Conservation (phyloP, 495 filamentous ascomycete species). For the Aspergillus ellipticus region DNA sequence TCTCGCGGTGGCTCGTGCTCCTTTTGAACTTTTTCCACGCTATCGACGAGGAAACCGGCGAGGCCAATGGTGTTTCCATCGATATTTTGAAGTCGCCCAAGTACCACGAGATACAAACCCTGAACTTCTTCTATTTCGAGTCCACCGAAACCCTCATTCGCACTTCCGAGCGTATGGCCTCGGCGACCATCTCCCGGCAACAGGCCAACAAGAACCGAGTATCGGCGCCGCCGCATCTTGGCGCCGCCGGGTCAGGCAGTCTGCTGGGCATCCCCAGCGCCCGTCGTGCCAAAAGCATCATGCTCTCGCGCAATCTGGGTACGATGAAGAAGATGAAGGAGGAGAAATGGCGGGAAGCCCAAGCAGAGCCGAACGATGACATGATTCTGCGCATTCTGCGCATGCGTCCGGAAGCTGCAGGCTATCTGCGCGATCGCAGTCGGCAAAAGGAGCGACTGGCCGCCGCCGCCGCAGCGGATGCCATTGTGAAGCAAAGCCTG, state of each 20-base stretch:
- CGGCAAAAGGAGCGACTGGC: constrained; percentile 92
- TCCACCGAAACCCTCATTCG: constrained; percentile 86
- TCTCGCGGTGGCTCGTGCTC: constrained; percentile 90
- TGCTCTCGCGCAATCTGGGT: constrained; percentile 90
- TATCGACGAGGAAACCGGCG: constrained; percentile 78
- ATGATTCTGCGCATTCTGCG: constrained; percentile 95
- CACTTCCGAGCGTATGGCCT: constrained; percentile 91
- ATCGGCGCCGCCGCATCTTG: constrained; percentile 65
- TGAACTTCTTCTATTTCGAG: constrained; percentile 99
- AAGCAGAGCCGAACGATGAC: constrained; percentile 96
- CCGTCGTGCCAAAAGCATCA: constrained; percentile 84
- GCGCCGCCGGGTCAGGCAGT: constrained; percentile 55
- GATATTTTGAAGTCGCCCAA: constrained; percentile 94
- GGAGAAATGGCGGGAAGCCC: constrained; percentile 89
- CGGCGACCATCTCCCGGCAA: constrained; percentile 77
- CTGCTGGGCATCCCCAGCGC: constrained; percentile 68
- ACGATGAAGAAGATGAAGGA: constrained; percentile 96
- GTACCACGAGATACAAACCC: constrained; percentile 91
- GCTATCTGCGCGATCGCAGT: constrained; percentile 85
- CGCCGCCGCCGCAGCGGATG: constrained; percentile 83
- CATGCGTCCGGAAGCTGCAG: constrained; percentile 91
- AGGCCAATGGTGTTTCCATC: constrained; percentile 79
- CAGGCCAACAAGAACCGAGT: constrained; percentile 63
- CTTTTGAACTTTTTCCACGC: constrained; percentile 96
- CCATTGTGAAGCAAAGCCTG: constrained; percentile 92